Conservation (phyloP, 306 rosid species). For the Acacia confusa region DNA sequence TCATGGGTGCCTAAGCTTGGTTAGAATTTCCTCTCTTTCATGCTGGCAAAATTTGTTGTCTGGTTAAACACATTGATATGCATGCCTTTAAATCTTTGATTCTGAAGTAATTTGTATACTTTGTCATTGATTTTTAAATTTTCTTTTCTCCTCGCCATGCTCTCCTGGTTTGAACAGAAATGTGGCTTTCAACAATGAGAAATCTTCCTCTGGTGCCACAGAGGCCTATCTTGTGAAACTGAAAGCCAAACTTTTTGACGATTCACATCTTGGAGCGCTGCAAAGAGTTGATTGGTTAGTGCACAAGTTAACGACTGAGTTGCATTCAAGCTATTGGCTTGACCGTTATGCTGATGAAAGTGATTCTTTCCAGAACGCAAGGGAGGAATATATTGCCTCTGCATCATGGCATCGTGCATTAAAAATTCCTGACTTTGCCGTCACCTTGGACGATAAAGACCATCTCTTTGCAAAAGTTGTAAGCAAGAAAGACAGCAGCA, state of each 20-base stretch:
- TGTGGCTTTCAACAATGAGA: slow-evolving; percentile 4
- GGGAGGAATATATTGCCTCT: neutral
- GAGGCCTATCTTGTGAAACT: slow-evolving; percentile 1
- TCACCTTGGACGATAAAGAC: neutral
- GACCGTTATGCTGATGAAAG: neutral
- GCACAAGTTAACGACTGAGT: neutral
- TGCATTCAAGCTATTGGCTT: neutral
- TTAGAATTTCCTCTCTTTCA: slow-evolving; percentile 49
- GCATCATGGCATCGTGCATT: neutral
- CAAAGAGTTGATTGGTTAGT: slow-evolving; percentile 9
- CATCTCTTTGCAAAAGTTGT: neutral
- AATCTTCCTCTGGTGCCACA: slow-evolving; percentile 2
- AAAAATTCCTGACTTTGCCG: neutral
- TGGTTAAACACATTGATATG: slow-evolving; percentile 1
- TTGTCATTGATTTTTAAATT: neutral
- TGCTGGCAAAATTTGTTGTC: neutral
- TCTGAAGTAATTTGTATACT: neutral
- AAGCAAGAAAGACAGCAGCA: neutral
- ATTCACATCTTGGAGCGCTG: neutral
- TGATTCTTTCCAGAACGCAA: neutral
- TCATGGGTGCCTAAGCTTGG: slow-evolving; percentile 93
- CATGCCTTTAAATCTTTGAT: neutral
- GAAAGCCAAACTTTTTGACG: neutral
- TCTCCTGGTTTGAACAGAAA: neutral
- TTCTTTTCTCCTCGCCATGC: neutral